Evolutionary conservation across 139 green algal genomes (phyloP).

Genomic region (Chlorella sorokiniana): DNA sequence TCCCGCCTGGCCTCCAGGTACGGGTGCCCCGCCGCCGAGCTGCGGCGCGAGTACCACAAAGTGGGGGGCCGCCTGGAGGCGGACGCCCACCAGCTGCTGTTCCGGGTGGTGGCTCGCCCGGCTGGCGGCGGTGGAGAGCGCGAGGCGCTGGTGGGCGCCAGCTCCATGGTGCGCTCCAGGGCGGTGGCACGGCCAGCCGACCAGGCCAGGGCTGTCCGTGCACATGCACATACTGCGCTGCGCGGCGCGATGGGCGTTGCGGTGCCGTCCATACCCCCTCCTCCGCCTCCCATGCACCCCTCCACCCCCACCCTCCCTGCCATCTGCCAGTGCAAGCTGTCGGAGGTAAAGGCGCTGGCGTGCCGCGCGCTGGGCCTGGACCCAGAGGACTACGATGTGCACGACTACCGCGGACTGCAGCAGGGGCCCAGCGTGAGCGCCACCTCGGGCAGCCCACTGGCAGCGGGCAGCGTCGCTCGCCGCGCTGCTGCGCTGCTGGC

Average conservation of each 20-base stretch:
- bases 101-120: background rate
- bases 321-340: conserved; percentile 50
- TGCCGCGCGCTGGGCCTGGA: conserved; percentile 54
- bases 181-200: no score
- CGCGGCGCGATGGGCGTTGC: background rate
- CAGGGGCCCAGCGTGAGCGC: background rate
- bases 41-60: conserved; percentile 40
- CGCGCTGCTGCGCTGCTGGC: no score
- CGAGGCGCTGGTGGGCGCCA: conserved; percentile 5
- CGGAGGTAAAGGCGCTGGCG: conserved; percentile 52
- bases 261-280: background rate
- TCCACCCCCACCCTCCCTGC: background rate
- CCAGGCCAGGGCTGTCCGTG: background rate
- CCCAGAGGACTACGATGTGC: conserved; percentile 43
- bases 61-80: conserved; percentile 26
- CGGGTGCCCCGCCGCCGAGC: conserved; percentile 44
- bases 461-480: no score
- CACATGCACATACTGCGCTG: background rate
- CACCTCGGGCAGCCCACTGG: no score
- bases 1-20: conserved; percentile 40
- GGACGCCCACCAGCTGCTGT: conserved; percentile 23
- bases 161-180: background rate
- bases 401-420: conserved; percentile 44
- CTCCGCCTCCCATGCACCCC: background rate
- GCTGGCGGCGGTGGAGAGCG: background rate